Conservation (phyloP, 2,329 filamentous ascomycete species). For the Fusarium ramigenum region DNA sequence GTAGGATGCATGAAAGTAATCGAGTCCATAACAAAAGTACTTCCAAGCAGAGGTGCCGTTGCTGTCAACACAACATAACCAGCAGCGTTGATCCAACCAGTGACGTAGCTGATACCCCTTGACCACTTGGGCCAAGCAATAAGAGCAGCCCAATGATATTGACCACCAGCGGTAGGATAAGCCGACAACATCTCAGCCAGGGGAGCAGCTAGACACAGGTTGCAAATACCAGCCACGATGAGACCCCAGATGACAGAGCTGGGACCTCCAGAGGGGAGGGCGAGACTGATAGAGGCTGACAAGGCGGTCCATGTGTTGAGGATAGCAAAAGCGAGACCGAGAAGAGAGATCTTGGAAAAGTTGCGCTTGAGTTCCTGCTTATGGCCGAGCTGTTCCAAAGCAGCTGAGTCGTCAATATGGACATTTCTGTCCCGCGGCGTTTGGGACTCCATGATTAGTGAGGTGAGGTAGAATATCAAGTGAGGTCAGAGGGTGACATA, state of each 20-base stretch:
- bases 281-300: constrained; percentile 57
- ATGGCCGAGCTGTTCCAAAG: constrained; percentile 57
- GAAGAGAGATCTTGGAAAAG: constrained; percentile 59
- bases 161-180: constrained; percentile 67
- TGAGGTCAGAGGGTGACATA: background rate
- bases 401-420: constrained; percentile 48
- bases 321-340: constrained; percentile 59
- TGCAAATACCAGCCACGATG: constrained; percentile 70
- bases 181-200: constrained; percentile 77
- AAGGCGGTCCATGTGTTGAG: constrained; percentile 62
- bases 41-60: constrained; percentile 73
- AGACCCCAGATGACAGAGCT: constrained; percentile 79
- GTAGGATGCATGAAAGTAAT: constrained; percentile 68
- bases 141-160: constrained; percentile 78
- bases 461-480: background rate
- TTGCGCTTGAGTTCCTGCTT: constrained; percentile 61
- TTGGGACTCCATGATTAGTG: constrained; percentile 33
- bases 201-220: constrained; percentile 73
- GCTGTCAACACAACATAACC: constrained; percentile 77
- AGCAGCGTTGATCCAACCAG: constrained; percentile 78
- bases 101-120: constrained; percentile 73
- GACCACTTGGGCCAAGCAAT: constrained; percentile 69
- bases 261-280: constrained; percentile 75
- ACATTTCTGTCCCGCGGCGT: constrained; percentile 26
- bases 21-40: constrained; percentile 72